Base-by-base conservation (phyloP, 2,329 filamentous ascomycete genomes). In the Dendrostoma leiphaemia region DNA sequence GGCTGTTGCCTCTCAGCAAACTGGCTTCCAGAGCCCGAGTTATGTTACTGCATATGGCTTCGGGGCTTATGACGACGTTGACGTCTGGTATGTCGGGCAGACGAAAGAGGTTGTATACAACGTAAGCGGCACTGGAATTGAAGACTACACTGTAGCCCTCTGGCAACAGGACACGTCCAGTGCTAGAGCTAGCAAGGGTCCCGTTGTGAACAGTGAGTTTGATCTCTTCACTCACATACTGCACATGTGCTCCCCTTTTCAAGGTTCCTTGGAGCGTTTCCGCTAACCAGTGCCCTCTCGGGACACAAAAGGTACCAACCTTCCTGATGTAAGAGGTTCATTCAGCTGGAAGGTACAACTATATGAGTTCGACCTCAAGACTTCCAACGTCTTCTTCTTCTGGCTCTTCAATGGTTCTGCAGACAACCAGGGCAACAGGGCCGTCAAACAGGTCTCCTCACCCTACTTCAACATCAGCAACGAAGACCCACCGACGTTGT, bases 391-490 rank as follows among this genome's bases (percentile, higher is more conserved):
- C 45, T 60, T 61, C 47, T 63, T 59, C 40, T 45, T 62, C 15
- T 62, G 60, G 61, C 38, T 64, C n/a, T 62, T 60, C 32, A 55
- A 64, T 23, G 59, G 60, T 9, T 41, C 32, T 13, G n/a, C 40
- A 3, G 38, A 47, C 3, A 31, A 34, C 6, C 60, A 59, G 10
- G 62, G 59, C 4, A 51, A 56, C 19, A 26, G 32, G 8, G 26
- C 29, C 10, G 31, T 29, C 13, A n/a, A 13, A 17, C 15, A 32
- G 6, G 17, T 56, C 23, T 41, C 46, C 2, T 60, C 59, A 1
- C 28, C 54, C 0, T 59, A 38, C 28, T 63, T 63, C 51, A 60
- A 60, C 47, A 61, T 62, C 15, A 60, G 45, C 17, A 35, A 26
- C 1, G 51, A 35, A 5, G 51, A 49, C 2, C 37, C 37, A 1